Evolutionary conservation across 345 rosid genomes (phyloP).

Genomic region (Boechera divaricarpa): DNA sequence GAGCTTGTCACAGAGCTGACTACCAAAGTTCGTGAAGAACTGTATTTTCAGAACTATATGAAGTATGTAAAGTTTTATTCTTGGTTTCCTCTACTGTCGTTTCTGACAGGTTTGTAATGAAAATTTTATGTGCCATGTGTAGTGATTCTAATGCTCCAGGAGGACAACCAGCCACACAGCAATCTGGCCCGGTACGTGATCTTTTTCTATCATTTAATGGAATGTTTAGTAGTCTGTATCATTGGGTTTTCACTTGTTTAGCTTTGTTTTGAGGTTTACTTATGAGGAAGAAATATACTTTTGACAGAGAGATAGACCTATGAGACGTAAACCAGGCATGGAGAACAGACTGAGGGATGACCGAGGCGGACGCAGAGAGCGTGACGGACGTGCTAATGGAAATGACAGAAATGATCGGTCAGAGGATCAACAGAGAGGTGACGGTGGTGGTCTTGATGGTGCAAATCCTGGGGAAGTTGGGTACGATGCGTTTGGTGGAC

Average conservation of each 20-base stretch:
- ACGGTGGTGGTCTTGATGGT: conserved; percentile 71
- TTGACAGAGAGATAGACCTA: conserved; percentile 75
- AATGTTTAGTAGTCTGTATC: not conserved
- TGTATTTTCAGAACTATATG: conserved; percentile 96
- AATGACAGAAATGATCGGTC: conserved; percentile 75
- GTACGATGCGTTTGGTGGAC: conserved; percentile 76
- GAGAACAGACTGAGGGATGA: conserved; percentile 87
- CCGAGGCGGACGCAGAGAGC: conserved; percentile 79
- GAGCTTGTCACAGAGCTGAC: conserved; percentile 84
- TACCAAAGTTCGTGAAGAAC: conserved; percentile 89
- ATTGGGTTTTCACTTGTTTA: conserved; percentile 1
- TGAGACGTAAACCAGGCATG: conserved; percentile 68
- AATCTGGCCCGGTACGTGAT: conserved; percentile 63
- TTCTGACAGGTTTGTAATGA: conserved; percentile 4
- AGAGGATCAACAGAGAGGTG: conserved; percentile 72
- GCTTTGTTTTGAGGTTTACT: conserved; percentile 9
- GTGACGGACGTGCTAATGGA: conserved; percentile 68
- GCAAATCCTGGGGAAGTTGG: conserved; percentile 63
- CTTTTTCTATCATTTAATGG: not conserved
- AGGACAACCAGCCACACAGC: conserved; percentile 90
- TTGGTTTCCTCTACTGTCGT: conserved; percentile 15
- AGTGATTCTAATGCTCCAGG: conserved; percentile 99
- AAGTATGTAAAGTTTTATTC: conserved; percentile 58
- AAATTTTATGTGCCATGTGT: conserved; percentile 31
- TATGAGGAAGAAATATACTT: not conserved